These are phyloP conservation scores for Russula foetens DNA, from an alignment of 768 basidiomycete genomes.

Conservation along the genomic window DNA sequence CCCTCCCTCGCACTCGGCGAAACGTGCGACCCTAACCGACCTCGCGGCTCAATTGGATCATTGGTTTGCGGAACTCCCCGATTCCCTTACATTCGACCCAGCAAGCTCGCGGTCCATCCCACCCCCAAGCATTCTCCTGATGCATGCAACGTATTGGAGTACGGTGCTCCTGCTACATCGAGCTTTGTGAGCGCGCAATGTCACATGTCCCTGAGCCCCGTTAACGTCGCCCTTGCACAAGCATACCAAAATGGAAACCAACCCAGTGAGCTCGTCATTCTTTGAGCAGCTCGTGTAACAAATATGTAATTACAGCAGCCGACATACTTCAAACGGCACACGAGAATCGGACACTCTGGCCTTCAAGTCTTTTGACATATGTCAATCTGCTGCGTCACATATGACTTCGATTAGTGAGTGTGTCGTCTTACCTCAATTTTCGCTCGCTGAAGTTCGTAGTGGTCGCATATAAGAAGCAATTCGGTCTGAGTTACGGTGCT, in stretches of 20 bases:
- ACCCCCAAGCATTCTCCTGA: slow-evolving; percentile 55
- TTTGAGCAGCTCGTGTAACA: neutral
- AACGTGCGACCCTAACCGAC: slow-evolving; percentile 41
- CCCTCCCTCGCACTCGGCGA: slow-evolving; percentile 35
- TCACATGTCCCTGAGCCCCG: neutral
- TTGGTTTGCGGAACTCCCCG: slow-evolving; percentile 65
- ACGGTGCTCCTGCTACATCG: slow-evolving; percentile 67
- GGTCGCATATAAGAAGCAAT: slow-evolving; percentile 50
- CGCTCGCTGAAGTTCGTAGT: slow-evolving; percentile 31
- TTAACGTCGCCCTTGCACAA: slow-evolving; percentile 22
- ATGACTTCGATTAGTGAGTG: slow-evolving; percentile 54
- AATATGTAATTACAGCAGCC: neutral
- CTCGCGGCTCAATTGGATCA: slow-evolving; percentile 64
- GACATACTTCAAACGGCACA: slow-evolving; percentile 1
- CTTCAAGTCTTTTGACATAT: slow-evolving; percentile 64
- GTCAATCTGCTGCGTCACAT: slow-evolving; percentile 65
- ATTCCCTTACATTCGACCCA: slow-evolving; percentile 51
- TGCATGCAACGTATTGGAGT: slow-evolving; percentile 73
- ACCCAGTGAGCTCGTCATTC: slow-evolving; percentile 38
- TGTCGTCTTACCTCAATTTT: neutral
- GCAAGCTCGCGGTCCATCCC: slow-evolving; percentile 45
- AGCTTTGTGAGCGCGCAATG: slow-evolving; percentile 54
- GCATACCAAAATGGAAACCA: slow-evolving; percentile 58
- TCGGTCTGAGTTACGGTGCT: slow-evolving; percentile 50
- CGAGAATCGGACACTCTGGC: slow-evolving; percentile 36